Percentiles rank a stretch among this genome's conserved stretches.
Evolutionary conservation across 768 basidiomycete species (phyloP).

Genomic region (Suillus variegatus): DNA sequence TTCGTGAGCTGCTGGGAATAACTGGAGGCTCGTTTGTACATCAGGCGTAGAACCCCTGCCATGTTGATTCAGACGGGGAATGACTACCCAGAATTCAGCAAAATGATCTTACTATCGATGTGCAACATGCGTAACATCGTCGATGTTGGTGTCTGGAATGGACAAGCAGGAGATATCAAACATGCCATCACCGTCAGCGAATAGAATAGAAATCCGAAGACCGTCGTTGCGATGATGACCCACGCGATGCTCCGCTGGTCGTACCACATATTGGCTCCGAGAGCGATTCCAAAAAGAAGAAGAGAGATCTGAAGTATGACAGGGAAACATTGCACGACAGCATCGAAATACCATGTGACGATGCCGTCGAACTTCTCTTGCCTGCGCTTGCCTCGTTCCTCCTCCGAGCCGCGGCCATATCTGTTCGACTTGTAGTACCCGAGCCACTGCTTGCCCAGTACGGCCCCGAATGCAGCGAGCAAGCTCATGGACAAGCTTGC

Average conservation of each 20-base stretch:
- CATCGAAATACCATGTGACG: conserved; percentile 13
- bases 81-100: not conserved
- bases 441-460: conserved; percentile 20
- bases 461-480: conserved; percentile 17
- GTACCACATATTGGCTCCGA: conserved; percentile 6
- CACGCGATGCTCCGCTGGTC: not conserved
- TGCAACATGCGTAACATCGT: not conserved
- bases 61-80: not conserved
- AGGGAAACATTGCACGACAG: conserved; percentile 11
- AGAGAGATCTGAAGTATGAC: conserved; percentile 14
- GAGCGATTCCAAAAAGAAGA: conserved; percentile 13
- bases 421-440: conserved; percentile 1
- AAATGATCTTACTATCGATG: not conserved
- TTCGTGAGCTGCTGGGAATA: not conserved
- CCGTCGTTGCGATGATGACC: not conserved
- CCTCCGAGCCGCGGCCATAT: conserved; percentile 8
- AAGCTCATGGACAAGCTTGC: conserved; percentile 14
- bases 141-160: conserved; percentile 10
- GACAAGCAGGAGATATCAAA: not conserved
- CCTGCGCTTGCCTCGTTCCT: conserved; percentile 10
- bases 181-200: conserved; percentile 1
- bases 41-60: not conserved
- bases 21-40: not conserved
- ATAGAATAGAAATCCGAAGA: conserved; percentile 2
- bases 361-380: conserved; percentile 14